Percentiles rank a stretch among this genome's conserved stretches.
phyloP scores from a whole-genome alignment of 2,329 filamentous ascomycete species.

The Massarina eburnea region DNA sequence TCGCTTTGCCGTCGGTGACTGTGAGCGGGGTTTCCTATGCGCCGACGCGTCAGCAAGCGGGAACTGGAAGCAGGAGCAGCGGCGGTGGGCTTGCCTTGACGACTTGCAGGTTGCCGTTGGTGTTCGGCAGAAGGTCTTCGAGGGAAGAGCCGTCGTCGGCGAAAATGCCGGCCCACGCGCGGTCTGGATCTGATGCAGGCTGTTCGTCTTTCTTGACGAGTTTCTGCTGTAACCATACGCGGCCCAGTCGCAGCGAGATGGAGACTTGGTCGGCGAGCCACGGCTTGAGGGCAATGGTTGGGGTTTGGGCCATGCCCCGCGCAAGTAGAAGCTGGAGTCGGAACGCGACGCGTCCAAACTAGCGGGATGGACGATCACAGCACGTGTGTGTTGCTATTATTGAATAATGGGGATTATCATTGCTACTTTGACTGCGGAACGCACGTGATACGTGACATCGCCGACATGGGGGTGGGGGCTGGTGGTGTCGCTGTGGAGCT shows the following conservation, averaged over 20 bases:
- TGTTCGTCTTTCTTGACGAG: not conserved
- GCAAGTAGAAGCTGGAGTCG: not conserved
- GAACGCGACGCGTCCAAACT: not conserved
- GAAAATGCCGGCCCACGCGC: conserved; percentile 26
- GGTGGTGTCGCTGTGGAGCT: too few species aligned
- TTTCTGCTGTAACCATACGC: not conserved
- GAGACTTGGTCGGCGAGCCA: not conserved
- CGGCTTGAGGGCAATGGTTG: not conserved
- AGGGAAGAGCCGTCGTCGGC: conserved; percentile 40
- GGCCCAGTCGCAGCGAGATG: not conserved
- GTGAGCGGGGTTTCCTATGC: conserved; percentile 20
- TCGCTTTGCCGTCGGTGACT: conserved; percentile 31
- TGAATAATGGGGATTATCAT: too few species aligned
- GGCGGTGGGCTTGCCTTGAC: conserved; percentile 19
- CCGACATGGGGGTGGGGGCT: too few species aligned
- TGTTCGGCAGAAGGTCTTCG: conserved; percentile 15
- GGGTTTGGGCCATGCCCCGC: not conserved
- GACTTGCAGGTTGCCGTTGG: conserved; percentile 21
- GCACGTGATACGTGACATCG: too few species aligned
- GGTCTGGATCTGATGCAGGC: conserved; percentile 5
- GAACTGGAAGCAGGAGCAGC: conserved; percentile 1
- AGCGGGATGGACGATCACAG: too few species aligned
- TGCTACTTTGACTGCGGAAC: too few species aligned
- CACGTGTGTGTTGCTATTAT: too few species aligned
- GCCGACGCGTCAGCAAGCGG: not conserved